Evolutionary conservation across 495 filamentous ascomycete species (phyloP).

Genomic region (Daldinia loculata): DNA sequence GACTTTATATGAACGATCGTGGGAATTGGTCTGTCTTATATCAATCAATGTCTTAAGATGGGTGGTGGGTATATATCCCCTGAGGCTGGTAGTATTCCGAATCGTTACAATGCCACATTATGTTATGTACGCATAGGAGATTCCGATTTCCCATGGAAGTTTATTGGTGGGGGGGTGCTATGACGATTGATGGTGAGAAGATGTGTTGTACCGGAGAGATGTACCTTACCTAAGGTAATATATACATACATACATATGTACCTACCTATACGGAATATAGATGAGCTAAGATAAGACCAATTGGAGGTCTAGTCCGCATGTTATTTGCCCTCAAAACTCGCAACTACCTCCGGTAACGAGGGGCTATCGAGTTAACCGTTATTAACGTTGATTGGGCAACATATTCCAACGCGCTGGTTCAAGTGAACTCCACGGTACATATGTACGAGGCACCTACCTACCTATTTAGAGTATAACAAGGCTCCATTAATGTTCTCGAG

Average conservation of each 20-base stretch:
- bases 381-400: conserved; percentile 28
- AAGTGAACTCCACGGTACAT: conserved; percentile 12
- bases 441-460: conserved; percentile 31
- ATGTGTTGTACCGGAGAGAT: no score
- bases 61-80: background rate
- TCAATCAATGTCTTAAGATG: background rate
- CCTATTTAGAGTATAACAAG: conserved; percentile 31
- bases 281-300: background rate
- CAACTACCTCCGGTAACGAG: conserved; percentile 10
- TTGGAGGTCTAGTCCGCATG: background rate
- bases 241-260: background rate
- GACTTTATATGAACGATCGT: background rate
- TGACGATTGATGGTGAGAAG: background rate
- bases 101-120: background rate
- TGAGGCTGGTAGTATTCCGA: background rate
- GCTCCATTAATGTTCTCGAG: conserved; percentile 18
- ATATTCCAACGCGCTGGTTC: conserved; percentile 33
- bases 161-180: background rate
- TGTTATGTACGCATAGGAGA: background rate
- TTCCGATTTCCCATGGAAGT: background rate
- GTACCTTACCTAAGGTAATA: no score
- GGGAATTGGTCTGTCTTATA: background rate
- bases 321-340: background rate
- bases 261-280: background rate
- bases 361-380: conserved; percentile 24